Conservation (phyloP, 228 moss, liverwort and hornwort genomes). For the Sphagnum magellanicum region DNA sequence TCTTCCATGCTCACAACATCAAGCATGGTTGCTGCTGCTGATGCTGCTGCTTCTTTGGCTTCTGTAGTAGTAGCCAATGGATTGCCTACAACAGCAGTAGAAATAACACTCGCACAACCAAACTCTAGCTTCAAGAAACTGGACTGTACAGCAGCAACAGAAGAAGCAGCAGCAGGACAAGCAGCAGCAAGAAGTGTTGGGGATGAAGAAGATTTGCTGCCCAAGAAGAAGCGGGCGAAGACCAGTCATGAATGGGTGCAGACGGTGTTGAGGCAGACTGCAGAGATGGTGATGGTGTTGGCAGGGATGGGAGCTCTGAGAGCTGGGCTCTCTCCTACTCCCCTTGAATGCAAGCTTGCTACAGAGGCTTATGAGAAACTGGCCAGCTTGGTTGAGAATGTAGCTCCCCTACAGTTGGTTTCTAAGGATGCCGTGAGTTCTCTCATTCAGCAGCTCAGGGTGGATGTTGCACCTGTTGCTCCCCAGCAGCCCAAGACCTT, state of each 20-base stretch:
- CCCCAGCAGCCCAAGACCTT: neutral
- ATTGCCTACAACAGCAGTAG: no score
- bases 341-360: slow-evolving; percentile 61
- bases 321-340: slow-evolving; percentile 57
- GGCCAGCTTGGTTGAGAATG: slow-evolving; percentile 37
- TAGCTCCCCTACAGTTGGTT: slow-evolving; percentile 60
- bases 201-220: slow-evolving; percentile 8
- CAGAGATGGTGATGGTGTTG: slow-evolving; percentile 77
- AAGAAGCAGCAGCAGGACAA: no score
- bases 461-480: slow-evolving; percentile 6
- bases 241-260: slow-evolving; percentile 33
- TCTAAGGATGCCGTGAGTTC: slow-evolving; percentile 44
- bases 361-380: slow-evolving; percentile 67
- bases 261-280: slow-evolving; percentile 45
- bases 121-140: no score
- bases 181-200: slow-evolving; percentile 7
- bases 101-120: no score
- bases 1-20: no score
- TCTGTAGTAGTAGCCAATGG: no score
- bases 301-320: slow-evolving; percentile 69
- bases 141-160: no score
- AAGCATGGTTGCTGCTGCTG: no score
- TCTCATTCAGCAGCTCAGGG: slow-evolving; percentile 25
- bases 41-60: no score
- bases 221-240: slow-evolving; percentile 42